These are phyloP conservation scores for Solanum boliviense DNA, from an alignment of 257 asterid genomes.

Conservation along the genomic window DNA sequence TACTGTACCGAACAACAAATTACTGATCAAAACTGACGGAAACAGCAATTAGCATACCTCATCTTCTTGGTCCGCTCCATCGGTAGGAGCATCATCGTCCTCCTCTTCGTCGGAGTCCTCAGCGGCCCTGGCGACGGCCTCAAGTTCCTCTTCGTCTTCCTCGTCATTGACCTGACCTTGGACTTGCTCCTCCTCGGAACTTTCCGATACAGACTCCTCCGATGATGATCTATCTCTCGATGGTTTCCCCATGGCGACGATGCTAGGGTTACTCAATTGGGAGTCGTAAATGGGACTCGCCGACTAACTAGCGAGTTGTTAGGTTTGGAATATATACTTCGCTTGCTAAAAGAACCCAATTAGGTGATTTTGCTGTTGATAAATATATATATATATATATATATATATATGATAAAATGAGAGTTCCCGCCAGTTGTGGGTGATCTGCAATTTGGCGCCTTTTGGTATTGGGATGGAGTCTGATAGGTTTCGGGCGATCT, in stretches of 20 bases:
- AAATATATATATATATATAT: too few species aligned
- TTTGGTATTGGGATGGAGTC: background rate
- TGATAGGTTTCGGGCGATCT: background rate
- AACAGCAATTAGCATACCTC: constrained; percentile 25
- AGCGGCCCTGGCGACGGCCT: constrained; percentile 79
- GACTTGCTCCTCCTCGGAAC: constrained; percentile 26
- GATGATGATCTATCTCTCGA: constrained; percentile 42
- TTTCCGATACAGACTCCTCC: constrained; percentile 23
- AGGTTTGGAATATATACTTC: background rate
- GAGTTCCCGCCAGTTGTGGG: background rate
- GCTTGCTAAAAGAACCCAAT: background rate
- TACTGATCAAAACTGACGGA: background rate
- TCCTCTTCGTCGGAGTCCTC: constrained; percentile 58
- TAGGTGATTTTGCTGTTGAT: background rate
- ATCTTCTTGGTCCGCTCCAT: constrained; percentile 32
- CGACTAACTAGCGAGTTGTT: background rate
- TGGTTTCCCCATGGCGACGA: constrained; percentile 21
- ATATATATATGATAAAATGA: background rate
- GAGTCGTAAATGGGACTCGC: background rate
- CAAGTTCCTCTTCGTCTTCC: constrained; percentile 90
- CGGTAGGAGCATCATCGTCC: constrained; percentile 28
- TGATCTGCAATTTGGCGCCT: background rate
- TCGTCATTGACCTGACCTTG: constrained; percentile 53
- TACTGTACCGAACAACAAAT: background rate
- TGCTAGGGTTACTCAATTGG: constrained; percentile 14